Evolutionary conservation across 495 filamentous ascomycete genomes (phyloP).

Genomic region (Annulohypoxylon bovei): DNA sequence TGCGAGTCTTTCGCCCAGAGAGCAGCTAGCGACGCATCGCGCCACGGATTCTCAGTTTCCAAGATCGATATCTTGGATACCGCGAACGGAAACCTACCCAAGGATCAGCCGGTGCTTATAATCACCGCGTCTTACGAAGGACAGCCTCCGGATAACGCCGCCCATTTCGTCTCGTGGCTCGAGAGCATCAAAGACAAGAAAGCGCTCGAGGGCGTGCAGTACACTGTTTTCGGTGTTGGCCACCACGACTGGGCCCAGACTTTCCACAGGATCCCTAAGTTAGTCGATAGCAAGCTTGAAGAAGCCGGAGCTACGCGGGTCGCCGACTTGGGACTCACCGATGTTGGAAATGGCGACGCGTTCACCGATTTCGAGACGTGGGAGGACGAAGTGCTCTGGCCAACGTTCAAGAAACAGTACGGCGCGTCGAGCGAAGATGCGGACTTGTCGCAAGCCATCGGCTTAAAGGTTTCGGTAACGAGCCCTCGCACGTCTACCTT

Average conservation of each 20-base stretch:
- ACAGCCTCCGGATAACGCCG: slow-evolving; percentile 77
- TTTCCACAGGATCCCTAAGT: slow-evolving; percentile 76
- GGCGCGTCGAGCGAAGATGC: slow-evolving; percentile 44
- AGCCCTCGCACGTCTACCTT: slow-evolving; percentile 68
- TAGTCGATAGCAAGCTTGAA: slow-evolving; percentile 63
- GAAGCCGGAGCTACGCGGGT: slow-evolving; percentile 64
- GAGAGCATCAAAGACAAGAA: slow-evolving; percentile 59
- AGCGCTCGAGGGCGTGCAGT: slow-evolving; percentile 64
- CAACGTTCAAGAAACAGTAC: slow-evolving; percentile 64
- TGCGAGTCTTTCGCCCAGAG: slow-evolving; percentile 75
- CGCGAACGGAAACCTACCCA: slow-evolving; percentile 69
- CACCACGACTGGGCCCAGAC: slow-evolving; percentile 74
- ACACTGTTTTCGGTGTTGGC: slow-evolving; percentile 71
- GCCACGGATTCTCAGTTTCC: slow-evolving; percentile 66
- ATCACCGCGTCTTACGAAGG: slow-evolving; percentile 80
- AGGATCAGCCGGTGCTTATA: slow-evolving; percentile 69
- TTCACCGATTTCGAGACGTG: slow-evolving; percentile 78
- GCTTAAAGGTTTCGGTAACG: slow-evolving; percentile 67
- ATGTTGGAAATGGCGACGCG: slow-evolving; percentile 71
- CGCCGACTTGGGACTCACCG: slow-evolving; percentile 64
- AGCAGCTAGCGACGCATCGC: slow-evolving; percentile 66
- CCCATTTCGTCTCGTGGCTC: slow-evolving; percentile 74
- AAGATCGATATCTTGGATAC: slow-evolving; percentile 68
- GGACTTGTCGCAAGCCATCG: slow-evolving; percentile 33
- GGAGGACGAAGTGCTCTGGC: slow-evolving; percentile 73